phyloP scores from a whole-genome alignment of 106 monocot species.

The Gastrodia elata region DNA sequence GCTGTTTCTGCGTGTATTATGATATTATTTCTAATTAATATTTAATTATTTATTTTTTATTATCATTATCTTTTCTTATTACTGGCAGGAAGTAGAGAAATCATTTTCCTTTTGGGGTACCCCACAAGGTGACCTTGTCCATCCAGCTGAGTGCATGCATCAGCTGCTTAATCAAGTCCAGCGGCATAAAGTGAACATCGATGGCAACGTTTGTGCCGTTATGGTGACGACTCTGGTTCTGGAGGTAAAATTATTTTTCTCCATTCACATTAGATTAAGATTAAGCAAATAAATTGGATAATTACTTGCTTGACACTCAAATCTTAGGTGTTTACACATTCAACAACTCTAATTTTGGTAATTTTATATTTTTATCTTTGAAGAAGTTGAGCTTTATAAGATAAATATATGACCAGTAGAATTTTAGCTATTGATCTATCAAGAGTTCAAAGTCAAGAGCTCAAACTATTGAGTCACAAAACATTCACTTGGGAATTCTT shows the following conservation, averaged over 20 bases:
- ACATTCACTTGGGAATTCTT: too few relatives aligned
- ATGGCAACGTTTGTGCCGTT: constrained; percentile 84
- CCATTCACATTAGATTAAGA: background rate
- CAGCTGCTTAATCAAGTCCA: constrained; percentile 71
- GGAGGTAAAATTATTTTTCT: constrained; percentile 52
- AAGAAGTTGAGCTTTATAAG: background rate
- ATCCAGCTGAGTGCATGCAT: constrained; percentile 88
- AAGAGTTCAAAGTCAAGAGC: too few relatives aligned
- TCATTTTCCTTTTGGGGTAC: constrained; percentile 83
- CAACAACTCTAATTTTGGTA: too few relatives aligned
- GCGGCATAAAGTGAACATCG: constrained; percentile 70
- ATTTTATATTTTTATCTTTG: too few relatives aligned
- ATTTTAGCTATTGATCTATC: too few relatives aligned
- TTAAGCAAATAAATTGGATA: too few relatives aligned
- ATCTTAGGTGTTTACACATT: too few relatives aligned
- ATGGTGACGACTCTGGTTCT: constrained; percentile 83
- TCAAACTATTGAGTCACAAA: too few relatives aligned
- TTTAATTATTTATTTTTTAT: too few relatives aligned
- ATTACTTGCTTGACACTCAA: too few relatives aligned
- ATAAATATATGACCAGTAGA: too few relatives aligned
- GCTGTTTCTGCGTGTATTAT: background rate
- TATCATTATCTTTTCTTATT: background rate
- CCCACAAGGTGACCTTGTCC: constrained; percentile 59
- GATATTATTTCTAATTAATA: background rate
- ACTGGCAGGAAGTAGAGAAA: constrained; percentile 55